Base-by-base conservation (phyloP, 805 yeast species). In the Teunomyces lycoperdinae region DNA sequence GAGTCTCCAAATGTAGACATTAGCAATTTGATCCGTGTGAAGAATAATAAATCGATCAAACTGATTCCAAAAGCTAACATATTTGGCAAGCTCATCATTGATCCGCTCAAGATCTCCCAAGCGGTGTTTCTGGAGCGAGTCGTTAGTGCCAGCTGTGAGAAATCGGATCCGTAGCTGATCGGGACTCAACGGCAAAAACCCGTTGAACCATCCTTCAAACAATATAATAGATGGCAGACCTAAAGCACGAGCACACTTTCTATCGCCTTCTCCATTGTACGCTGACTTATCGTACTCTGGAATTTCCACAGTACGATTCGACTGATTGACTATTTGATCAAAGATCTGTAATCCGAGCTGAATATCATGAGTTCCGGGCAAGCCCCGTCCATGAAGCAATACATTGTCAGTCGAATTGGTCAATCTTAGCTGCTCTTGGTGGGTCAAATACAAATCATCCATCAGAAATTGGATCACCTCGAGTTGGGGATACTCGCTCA, bases 151-250 rank as follows among this genome's bases (percentile, higher is more conserved):
- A 13, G 41, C 27, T 7, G 30, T 24, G 33, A 62, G 49, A 50
- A 60, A 62, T 14, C 43, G 52, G 5, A 57, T 10, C 14, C 58
- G 49, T 8, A 71, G 44, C 44, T 54, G 52, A 8, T 57, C 60
- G 2, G 40, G 46, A 17, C 57, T 62, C 13, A 70, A 48, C 14
- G 73, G 61, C 42, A 61, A 52, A 61, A 82, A 92, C 1, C 98
- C 98, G 20, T 82, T 77, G 68, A 91, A 89, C 99, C 99, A 92
- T 4, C 98, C 99, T 67, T 92, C 99, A 35, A 94, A 73, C 1
- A 92, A 64, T 2, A 92, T 76, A 3, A 90, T 77, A 57, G 87
- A 89, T 2, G 78, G 77, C 1, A 50, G 48, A 0, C 58, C 57
- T 20, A 57, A 52, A 2, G 9, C 17, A 2, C 55, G 55, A 84